Conservation (phyloP, 306 rosid species). For the Chamaecrista fasciculata region DNA sequence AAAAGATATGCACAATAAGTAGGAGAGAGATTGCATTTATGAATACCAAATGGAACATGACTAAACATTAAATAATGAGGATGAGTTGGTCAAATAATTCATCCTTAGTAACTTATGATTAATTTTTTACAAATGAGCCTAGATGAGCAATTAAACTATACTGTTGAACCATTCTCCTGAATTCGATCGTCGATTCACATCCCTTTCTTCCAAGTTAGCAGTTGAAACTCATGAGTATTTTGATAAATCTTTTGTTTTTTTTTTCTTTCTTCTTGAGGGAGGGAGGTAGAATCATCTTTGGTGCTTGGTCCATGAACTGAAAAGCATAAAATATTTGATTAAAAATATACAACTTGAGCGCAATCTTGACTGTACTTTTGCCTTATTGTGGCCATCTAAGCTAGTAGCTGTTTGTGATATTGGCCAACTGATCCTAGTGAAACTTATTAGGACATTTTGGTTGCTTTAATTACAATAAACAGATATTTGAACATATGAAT, state of each 20-base stretch:
- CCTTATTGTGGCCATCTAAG: background rate
- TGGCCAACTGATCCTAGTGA: background rate
- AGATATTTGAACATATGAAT: background rate
- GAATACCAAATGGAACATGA: background rate
- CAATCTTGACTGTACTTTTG: background rate
- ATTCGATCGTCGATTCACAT: conserved; percentile 1
- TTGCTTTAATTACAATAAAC: background rate
- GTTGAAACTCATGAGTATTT: background rate
- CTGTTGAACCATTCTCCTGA: background rate
- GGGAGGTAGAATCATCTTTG: background rate
- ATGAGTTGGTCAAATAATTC: background rate
- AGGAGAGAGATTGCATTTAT: background rate
- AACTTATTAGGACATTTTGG: background rate
- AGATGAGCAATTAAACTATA: conserved; percentile 1
- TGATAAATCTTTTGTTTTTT: background rate
- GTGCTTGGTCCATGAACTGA: background rate
- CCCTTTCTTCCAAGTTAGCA: background rate
- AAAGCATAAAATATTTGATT: background rate
- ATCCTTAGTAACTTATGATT: conserved; percentile 8
- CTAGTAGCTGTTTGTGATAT: background rate
- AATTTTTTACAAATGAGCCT: background rate
- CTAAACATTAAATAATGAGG: conserved; percentile 8
- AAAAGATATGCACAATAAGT: background rate
- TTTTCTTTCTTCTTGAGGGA: background rate
- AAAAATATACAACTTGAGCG: background rate